Base-by-base conservation (phyloP, 768 basidiomycete genomes). In the Tylopilus sp. region DNA sequence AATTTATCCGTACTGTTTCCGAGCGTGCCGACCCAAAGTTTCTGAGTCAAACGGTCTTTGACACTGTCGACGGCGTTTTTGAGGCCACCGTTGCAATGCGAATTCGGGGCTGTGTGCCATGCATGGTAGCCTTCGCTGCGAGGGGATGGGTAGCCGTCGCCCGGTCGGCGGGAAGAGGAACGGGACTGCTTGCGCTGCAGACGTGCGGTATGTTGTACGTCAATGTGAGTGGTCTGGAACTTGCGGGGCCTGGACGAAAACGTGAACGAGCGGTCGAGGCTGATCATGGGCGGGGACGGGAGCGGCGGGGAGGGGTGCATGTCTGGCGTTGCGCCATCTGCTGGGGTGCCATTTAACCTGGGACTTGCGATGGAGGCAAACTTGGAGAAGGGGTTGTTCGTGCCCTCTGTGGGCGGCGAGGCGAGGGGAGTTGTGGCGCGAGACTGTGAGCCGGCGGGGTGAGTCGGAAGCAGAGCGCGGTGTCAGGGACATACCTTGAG, bases 31-130 rank as follows among this genome's bases (percentile, higher is more conserved):
- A 93, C 81, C 77, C 81, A 84, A 11, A 78, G 74, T 61, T 77
- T 77, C 40, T 70, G 71, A 44, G 79, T 73, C 43, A 86, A 73
- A 12, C 79, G 67, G 17, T 70, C 76, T 36, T 78, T 76, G 45
- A 90, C 81, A 59, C 85, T 86, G 29, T 83, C 79, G 4, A 94
- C 66, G 19, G 91, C 91, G 57, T 94, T 94, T 64, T 87, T 86
- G 45, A 93, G 75, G 11, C 91, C 91, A 16, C 89, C 89, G 59
- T 93, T 93, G 60, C 86, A 84, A 58, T 87, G 87, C 0, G 82
- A 76, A 62, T 90, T 92, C n/a, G 74, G 72, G 11, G 77, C 76
- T 30, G 80, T 68, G 52, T 81, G 75, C 72, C 73, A 82, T 9
- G 71, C 62, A 24, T 63, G 60, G 56, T 60, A 62, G 11, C 55